These are phyloP conservation scores for Talaromyces sp. DNA, from an alignment of 2,329 filamentous ascomycete species.

Conservation along the genomic window DNA sequence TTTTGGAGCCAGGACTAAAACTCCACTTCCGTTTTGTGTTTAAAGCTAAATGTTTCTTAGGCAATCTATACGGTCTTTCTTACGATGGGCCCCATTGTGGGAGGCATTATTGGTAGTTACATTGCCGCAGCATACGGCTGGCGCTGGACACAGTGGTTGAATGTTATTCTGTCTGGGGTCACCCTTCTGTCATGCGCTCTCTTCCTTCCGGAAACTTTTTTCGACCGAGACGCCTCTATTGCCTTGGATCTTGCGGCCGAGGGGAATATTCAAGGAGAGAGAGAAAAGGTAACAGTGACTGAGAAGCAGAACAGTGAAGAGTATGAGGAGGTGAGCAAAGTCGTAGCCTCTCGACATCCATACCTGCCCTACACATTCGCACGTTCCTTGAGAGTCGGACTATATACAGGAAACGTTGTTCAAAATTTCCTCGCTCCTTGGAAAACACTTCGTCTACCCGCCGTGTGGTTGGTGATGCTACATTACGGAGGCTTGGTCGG, in stretches of 20 bases:
- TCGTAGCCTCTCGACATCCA: neutral
- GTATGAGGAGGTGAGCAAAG: neutral
- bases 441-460: neutral
- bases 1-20: neutral
- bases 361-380: conserved; percentile 1
- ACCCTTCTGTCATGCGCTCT: neutral
- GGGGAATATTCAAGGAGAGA: neutral
- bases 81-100: neutral
- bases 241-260: neutral
- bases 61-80: neutral
- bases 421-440: neutral
- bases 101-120: neutral
- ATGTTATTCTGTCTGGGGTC: neutral
- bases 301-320: neutral
- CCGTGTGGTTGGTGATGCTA: neutral
- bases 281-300: neutral
- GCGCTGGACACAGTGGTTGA: conserved; percentile 5
- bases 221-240: neutral
- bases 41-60: neutral
- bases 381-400: neutral
- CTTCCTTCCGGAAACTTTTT: neutral
- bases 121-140: neutral
- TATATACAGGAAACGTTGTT: neutral
- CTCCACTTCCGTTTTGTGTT: neutral
- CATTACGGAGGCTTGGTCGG: conserved; percentile 1